These are phyloP conservation scores for Fusarium sp. DNA, from an alignment of 2,329 filamentous ascomycete genomes.

Conservation along the genomic window DNA sequence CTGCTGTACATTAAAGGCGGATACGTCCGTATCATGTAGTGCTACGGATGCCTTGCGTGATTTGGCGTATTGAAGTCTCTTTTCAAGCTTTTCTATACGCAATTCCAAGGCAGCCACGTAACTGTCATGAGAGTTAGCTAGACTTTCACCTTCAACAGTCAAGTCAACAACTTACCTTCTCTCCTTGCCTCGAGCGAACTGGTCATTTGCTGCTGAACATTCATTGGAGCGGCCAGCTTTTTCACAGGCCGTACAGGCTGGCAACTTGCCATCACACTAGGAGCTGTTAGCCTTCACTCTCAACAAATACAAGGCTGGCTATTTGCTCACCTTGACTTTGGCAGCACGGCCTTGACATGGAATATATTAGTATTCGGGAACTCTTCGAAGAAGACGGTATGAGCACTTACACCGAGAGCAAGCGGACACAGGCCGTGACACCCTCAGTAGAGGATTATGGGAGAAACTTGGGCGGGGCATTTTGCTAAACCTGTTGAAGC, in stretches of 20 bases:
- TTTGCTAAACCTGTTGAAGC: conserved; percentile 19
- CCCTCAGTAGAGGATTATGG: conserved; percentile 71
- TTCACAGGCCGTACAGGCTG: conserved; percentile 94
- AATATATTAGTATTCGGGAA: conserved; percentile 1
- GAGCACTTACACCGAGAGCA: conserved; percentile 75
- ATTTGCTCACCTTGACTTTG: conserved; percentile 80
- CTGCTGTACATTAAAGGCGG: conserved; percentile 42
- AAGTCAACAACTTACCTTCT: conserved; percentile 69
- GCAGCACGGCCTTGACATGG: conserved; percentile 72
- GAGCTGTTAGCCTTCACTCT: conserved; percentile 10
- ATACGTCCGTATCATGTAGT: conserved; percentile 68
- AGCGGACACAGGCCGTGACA: conserved; percentile 82
- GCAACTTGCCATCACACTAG: conserved; percentile 94
- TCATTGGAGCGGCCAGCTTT: conserved; percentile 86
- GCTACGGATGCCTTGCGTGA: conserved; percentile 77
- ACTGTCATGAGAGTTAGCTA: conserved; percentile 53
- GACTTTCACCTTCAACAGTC: not conserved
- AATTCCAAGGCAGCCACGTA: conserved; percentile 97
- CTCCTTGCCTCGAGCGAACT: conserved; percentile 95
- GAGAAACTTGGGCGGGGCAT: conserved; percentile 63
- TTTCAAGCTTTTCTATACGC: conserved; percentile 87
- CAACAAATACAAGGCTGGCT: not conserved
- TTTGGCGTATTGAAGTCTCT: conserved; percentile 75
- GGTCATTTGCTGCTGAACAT: conserved; percentile 94
- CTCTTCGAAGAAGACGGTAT: not conserved